phyloP scores from a whole-genome alignment of 257 asterid species.

The Nicotiana paniculata region DNA sequence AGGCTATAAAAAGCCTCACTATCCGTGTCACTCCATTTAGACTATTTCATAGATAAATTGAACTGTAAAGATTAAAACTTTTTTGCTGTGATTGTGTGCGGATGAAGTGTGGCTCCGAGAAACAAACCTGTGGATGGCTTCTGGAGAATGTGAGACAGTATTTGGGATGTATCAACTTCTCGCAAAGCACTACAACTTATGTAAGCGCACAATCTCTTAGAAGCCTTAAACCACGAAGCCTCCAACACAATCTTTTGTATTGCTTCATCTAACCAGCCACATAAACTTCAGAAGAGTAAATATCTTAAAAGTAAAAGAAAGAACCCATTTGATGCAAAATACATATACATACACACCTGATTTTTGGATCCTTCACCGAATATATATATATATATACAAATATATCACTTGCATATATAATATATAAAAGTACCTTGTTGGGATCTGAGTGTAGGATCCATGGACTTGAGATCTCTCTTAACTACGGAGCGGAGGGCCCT shows the following conservation, averaged over 20 bases:
- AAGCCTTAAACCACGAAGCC: constrained; percentile 86
- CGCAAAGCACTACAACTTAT: constrained; percentile 71
- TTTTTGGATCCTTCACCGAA: no score
- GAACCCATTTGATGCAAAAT: not conserved
- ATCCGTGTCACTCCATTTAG: not conserved
- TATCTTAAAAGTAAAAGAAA: not conserved
- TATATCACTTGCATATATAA: not conserved
- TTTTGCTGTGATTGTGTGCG: not conserved
- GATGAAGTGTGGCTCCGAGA: not conserved
- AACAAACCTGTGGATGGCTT: constrained; percentile 39
- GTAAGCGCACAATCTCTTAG: constrained; percentile 75
- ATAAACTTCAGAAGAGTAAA: not conserved
- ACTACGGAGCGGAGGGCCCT: constrained; percentile 57
- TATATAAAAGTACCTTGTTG: constrained; percentile 43
- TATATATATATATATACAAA: no score
- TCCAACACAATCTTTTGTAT: constrained; percentile 65
- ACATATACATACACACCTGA: not conserved
- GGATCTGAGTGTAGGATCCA: constrained; percentile 67
- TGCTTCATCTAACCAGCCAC: constrained; percentile 43
- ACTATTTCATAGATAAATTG: not conserved
- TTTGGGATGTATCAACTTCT: constrained; percentile 76
- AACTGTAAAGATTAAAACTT: not conserved
- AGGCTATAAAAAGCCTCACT: not conserved
- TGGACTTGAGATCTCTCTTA: constrained; percentile 60
- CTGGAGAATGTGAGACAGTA: constrained; percentile 52